A percentile compares a stretch with the other conserved stretches of the same genome.
Evolutionary conservation across 202 grass and related monocot genomes (phyloP).

Genomic region (Panicum virgatum): DNA sequence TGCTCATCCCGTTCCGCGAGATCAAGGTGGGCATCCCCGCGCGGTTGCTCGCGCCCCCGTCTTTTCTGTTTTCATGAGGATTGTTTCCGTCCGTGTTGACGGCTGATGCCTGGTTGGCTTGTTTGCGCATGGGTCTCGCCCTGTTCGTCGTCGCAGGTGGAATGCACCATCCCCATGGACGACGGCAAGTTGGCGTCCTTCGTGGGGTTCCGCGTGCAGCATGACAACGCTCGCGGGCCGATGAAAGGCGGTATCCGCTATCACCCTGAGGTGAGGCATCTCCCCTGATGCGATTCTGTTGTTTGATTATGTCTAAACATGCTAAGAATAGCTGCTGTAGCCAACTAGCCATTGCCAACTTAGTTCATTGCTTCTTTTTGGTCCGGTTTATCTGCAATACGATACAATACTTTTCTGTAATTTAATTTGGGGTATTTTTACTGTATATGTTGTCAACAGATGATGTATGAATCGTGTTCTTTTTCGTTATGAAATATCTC

Average conservation of each 20-base stretch:
- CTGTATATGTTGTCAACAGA: slow-evolving; percentile 1
- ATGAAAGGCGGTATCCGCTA: slow-evolving; percentile 99
- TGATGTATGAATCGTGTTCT: background rate
- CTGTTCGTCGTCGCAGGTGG: slow-evolving; percentile 58
- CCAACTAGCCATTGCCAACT: background rate
- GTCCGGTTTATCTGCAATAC: background rate
- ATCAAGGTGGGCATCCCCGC: slow-evolving; percentile 59
- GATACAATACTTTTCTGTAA: background rate
- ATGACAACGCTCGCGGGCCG: slow-evolving; percentile 90
- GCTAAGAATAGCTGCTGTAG: background rate
- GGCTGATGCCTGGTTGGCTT: background rate
- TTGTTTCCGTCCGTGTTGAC: background rate
- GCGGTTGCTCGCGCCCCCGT: background rate
- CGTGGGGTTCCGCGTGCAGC: slow-evolving; percentile 91
- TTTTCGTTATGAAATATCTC: background rate
- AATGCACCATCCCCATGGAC: slow-evolving; percentile 95
- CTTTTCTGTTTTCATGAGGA: background rate
- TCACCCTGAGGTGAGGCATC: slow-evolving; percentile 68
- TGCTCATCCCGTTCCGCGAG: slow-evolving; percentile 94
- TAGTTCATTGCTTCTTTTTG: background rate
- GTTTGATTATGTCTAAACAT: background rate
- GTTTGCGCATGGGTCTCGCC: background rate
- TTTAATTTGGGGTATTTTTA: background rate
- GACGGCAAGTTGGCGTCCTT: slow-evolving; percentile 81
- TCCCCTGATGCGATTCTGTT: slow-evolving; percentile 6